phyloP scores from a whole-genome alignment of 2,329 filamentous ascomycete species.

The Penicillium sp. region DNA sequence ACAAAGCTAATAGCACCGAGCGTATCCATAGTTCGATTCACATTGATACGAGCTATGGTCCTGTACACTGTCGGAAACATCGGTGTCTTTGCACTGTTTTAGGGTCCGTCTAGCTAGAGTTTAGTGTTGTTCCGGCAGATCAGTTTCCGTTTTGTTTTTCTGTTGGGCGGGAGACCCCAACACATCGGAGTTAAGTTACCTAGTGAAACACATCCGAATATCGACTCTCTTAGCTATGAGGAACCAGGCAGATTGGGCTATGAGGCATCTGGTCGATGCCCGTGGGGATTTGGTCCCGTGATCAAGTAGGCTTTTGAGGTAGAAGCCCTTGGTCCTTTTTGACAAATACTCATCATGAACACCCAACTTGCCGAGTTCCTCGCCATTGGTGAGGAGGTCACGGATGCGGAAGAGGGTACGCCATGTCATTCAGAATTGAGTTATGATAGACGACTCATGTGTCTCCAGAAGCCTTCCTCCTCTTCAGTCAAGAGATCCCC shows the following conservation, averaged over 20 bases:
- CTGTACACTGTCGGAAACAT: not conserved
- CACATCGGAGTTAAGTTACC: constrained; percentile 15
- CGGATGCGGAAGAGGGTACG: constrained; percentile 61
- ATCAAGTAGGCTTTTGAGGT: not conserved
- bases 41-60: not conserved
- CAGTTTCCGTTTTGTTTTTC: constrained; percentile 18
- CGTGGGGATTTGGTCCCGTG: constrained; percentile 12
- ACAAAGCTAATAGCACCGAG: no score
- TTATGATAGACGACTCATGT: constrained; percentile 1
- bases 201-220: not conserved
- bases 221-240: not conserved
- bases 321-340: not conserved
- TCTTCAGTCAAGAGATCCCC: constrained; percentile 75
- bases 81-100: not conserved
- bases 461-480: constrained; percentile 73
- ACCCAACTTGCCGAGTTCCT: constrained; percentile 35
- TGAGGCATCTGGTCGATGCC: not conserved
- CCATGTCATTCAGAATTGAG: not conserved
- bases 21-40: not conserved
- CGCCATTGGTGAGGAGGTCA: constrained; percentile 48
- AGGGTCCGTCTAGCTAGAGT: not conserved
- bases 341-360: constrained; percentile 4
- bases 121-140: constrained; percentile 15
- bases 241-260: not conserved
- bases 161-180: constrained; percentile 25